phyloP scores from a whole-genome alignment of 2,329 filamentous ascomycete genomes.

The Fusarium fracticaudum region DNA sequence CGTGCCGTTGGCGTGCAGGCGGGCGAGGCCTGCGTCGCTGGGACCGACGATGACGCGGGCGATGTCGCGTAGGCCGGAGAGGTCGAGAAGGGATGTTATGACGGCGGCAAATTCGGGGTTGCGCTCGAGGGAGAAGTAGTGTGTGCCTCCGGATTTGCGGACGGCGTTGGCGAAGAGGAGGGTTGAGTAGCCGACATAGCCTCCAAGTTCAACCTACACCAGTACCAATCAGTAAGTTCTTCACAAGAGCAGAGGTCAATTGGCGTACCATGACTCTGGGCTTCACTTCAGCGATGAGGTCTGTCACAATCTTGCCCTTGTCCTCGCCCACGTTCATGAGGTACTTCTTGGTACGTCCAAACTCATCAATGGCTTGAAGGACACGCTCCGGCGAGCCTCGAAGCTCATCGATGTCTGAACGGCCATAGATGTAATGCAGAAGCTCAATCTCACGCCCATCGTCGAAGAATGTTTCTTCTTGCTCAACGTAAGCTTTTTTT shows the following conservation, averaged over 20 bases:
- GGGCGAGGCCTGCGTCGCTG: conserved; percentile 71
- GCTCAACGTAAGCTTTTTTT: conserved; percentile 53
- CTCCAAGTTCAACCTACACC: conserved; percentile 74
- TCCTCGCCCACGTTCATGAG: conserved; percentile 83
- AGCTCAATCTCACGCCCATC: conserved; percentile 80
- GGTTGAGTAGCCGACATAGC: conserved; percentile 84
- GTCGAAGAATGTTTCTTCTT: conserved; percentile 63
- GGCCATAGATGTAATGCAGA: conserved; percentile 73
- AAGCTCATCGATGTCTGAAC: conserved; percentile 69
- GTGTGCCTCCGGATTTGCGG: conserved; percentile 68
- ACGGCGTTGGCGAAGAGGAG: conserved; percentile 78
- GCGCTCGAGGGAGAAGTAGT: conserved; percentile 77
- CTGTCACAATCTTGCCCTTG: conserved; percentile 76
- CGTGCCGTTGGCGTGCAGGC: conserved; percentile 62
- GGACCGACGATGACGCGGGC: conserved; percentile 77
- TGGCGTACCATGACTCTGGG: conserved; percentile 69
- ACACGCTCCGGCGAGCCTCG: conserved; percentile 71
- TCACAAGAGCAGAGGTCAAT: not conserved
- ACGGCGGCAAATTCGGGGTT: conserved; percentile 79
- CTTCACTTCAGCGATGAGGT: conserved; percentile 73
- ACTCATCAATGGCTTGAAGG: conserved; percentile 77
- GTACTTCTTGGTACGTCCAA: conserved; percentile 66
- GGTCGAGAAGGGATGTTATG: conserved; percentile 72
- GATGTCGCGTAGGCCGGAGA: conserved; percentile 76
- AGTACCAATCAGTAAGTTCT: not conserved